Evolutionary conservation across 163 green algal genomes (phyloP).

Genomic region (Chlorella variabilis): DNA sequence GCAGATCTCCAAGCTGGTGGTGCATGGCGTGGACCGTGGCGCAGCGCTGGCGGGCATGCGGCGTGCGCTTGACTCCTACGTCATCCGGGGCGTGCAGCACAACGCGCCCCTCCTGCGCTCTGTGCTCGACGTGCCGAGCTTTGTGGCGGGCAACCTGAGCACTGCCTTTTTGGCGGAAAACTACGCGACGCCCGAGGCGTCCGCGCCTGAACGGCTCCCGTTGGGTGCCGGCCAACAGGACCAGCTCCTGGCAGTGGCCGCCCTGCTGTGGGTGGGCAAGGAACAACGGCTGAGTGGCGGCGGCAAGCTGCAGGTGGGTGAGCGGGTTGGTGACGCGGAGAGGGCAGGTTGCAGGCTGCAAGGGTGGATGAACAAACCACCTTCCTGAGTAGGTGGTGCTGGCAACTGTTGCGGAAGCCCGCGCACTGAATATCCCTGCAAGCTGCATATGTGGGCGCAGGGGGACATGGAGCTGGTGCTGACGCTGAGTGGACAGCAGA

Average conservation of each 20-base stretch:
- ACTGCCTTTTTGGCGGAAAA: conserved; percentile 44
- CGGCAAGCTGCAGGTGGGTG: conserved; percentile 8
- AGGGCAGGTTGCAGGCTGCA: background rate
- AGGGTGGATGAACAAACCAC: background rate
- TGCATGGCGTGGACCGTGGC: conserved; percentile 35
- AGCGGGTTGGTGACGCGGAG: background rate
- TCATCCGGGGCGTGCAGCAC: conserved; percentile 49
- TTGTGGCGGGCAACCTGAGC: conserved; percentile 28
- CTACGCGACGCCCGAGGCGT: conserved; percentile 22
- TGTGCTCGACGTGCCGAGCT: conserved; percentile 33
- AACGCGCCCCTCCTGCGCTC: conserved; percentile 45
- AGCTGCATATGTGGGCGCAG: too few species aligned
- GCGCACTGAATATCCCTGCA: too few species aligned
- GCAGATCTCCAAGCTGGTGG: conserved; percentile 73
- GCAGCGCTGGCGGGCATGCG: conserved; percentile 24
- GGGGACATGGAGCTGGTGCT: conserved; percentile 29
- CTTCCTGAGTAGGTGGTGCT: too few species aligned
- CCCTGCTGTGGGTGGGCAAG: conserved; percentile 24
- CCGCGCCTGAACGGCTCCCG: conserved; percentile 14
- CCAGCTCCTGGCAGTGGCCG: conserved; percentile 38
- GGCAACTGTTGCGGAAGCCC: background rate
- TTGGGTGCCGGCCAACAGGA: conserved; percentile 11
- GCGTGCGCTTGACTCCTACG: conserved; percentile 43
- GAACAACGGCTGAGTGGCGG: conserved; percentile 1
- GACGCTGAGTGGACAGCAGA: background rate